These are phyloP conservation scores for Moesziomyces antarcticus DNA, from an alignment of 1,284 basidiomycete species.

Conservation along the genomic window DNA sequence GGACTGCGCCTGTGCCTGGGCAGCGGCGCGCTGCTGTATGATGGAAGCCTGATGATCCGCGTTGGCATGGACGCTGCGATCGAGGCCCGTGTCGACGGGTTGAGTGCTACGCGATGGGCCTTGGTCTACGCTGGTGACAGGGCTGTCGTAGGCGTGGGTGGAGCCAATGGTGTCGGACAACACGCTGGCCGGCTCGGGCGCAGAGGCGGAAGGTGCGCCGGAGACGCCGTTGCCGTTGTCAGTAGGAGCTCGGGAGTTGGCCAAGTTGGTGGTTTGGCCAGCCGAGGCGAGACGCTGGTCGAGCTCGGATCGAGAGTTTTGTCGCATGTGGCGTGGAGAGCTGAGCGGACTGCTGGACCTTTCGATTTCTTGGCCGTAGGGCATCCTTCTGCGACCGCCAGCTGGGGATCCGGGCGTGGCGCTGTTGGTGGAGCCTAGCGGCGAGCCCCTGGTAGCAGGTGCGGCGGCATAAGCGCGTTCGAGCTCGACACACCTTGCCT, in stretches of 20 bases:
- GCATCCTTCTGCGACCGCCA: slow-evolving; percentile 32
- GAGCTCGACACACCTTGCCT: slow-evolving; percentile 37
- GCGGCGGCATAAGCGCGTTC: slow-evolving; percentile 27
- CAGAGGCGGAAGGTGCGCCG: not conserved
- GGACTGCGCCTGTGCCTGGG: slow-evolving; percentile 51
- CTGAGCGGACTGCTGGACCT: slow-evolving; percentile 39
- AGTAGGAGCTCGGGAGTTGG: not conserved
- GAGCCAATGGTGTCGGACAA: slow-evolving; percentile 19
- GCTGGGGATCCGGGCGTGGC: slow-evolving; percentile 36
- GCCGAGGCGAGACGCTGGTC: slow-evolving; percentile 19
- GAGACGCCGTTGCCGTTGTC: not conserved
- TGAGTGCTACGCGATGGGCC: slow-evolving; percentile 29
- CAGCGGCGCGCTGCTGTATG: slow-evolving; percentile 60
- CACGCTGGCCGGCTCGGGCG: slow-evolving; percentile 4
- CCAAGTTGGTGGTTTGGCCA: not conserved
- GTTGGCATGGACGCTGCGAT: slow-evolving; percentile 4
- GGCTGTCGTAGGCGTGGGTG: slow-evolving; percentile 23
- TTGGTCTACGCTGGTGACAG: slow-evolving; percentile 35
- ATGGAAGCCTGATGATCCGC: slow-evolving; percentile 44
- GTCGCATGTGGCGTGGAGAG: slow-evolving; percentile 28
- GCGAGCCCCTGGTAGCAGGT: slow-evolving; percentile 16
- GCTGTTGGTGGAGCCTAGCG: slow-evolving; percentile 15
- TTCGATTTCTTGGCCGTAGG: slow-evolving; percentile 19
- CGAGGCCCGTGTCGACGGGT: slow-evolving; percentile 26
- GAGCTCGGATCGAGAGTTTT: slow-evolving; percentile 28